Base-by-base conservation (phyloP, 1,139 yeast genomes). In the Lodderomyces metapsilosis region DNA sequence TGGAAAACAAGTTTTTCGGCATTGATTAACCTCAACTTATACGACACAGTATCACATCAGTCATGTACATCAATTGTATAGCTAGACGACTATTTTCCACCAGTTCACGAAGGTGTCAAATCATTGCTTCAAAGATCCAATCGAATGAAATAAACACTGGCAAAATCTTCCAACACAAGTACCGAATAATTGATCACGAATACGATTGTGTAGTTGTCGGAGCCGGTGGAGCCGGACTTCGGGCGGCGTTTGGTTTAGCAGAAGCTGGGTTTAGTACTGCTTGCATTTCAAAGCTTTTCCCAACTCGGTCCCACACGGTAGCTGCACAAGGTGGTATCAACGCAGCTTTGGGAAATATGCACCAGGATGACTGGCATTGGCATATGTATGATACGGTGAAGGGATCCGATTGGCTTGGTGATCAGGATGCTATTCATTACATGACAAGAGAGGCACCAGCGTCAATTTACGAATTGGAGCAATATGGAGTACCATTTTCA, bases 281-380 rank as follows among this genome's bases (percentile, higher is more conserved):
- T 32, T 92, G 98, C 80, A 82, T 92, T 56, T 84, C 97, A 54
- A 92, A 92, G 72, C 79, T 92, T 56, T 92, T 92, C 78, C 98
- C 98, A 42, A 92, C 98, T 36, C 85, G 98, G 72, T 89, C 97
- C 23, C 98, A 92, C 67, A 92, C 98, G 21, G 98, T 92, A 42
- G 98, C 98, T 43, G 98, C 98, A 42, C 98, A 92, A 71, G 98
- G 98, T 69, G 98, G 98, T 71, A 92, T 92, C 70, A 92, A 92
- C 59, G 98, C 98, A 54, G 98, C 98, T 32, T 76, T 92, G 50
- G 92, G 94, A 51, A 92, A 92, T 76, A 91, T 92, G 96, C 98
- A 92, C 73, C 76, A 79, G 54, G 98, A 92, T 67, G 92, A 91
- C 74, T 92, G 98, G 98, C 94, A 87, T 67, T 92, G 98, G 98